These are phyloP conservation scores for Cladosporium sp. DNA, from an alignment of 2,329 filamentous ascomycete species.

Conservation along the genomic window DNA sequence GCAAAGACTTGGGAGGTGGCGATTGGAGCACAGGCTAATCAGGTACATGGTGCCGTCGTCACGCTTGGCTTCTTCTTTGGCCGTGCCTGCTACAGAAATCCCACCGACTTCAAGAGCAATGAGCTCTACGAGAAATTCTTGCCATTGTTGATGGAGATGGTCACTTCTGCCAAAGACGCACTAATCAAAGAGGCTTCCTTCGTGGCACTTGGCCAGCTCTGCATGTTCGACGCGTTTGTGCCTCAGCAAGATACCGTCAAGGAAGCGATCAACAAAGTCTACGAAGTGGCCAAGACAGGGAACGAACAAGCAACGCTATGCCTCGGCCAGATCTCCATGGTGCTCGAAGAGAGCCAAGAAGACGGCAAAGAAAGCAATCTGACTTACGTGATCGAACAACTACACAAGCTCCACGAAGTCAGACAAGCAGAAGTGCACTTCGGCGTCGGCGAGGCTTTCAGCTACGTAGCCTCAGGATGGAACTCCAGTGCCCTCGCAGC, in stretches of 20 bases:
- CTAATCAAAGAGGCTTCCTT: conserved; percentile 56
- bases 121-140: conserved; percentile 36
- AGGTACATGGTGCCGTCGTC: conserved; percentile 58
- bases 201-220: conserved; percentile 57
- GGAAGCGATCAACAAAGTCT: conserved; percentile 58
- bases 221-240: conserved; percentile 54
- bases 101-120: neutral
- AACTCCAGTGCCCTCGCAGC: conserved; percentile 73
- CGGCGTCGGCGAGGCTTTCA: conserved; percentile 81
- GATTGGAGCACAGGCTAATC: conserved; percentile 56
- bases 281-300: conserved; percentile 68
- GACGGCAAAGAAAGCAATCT: conserved; percentile 38
- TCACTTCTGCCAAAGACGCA: conserved; percentile 52
- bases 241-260: conserved; percentile 32
- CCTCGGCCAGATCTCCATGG: conserved; percentile 70
- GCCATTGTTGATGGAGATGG: conserved; percentile 45
- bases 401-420: conserved; percentile 77
- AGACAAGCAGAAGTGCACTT: conserved; percentile 87
- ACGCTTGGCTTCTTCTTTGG: conserved; percentile 57
- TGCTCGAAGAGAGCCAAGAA: conserved; percentile 44
- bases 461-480: conserved; percentile 75
- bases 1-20: conserved; percentile 53
- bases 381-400: conserved; percentile 57
- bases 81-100: conserved; percentile 33
- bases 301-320: conserved; percentile 78